Base-by-base conservation (phyloP, 768 basidiomycete genomes). In the Pilatotrama ljubarskyi region DNA sequence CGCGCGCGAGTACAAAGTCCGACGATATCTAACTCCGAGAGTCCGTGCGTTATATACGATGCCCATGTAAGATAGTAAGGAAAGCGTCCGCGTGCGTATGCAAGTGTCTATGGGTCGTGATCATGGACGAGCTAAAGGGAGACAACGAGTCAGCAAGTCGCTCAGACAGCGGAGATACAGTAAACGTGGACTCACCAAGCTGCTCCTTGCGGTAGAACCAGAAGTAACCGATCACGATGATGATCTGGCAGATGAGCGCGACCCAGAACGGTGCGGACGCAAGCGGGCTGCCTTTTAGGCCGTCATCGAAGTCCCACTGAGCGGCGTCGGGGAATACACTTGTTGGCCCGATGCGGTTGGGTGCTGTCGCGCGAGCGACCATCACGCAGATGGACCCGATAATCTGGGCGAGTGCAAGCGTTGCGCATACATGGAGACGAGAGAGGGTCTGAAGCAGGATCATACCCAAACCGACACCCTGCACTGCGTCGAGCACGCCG, bases 161-260 rank as follows among this genome's bases (percentile, higher is more conserved):
- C 14, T 5, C 20, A 22, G 3, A n/a, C 15, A 35, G 40, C 10
- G 29, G 10, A 32, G 4, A 32, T 6, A 8, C 2, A 32, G 1
- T 3, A 11, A 15, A 24, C 4, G 7, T 26, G 3, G 14, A 79
- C 89, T 52, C 71, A 90, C 90, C 74, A 61, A 96, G 83, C 72
- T 96, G 94, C 75, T 96, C 94, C 77, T 93, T 94, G 73, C 94
- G 86, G 76, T 95, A 96, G 84, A 96, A 95, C 91, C 91, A 91
- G 80, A 95, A 94, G 77, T 96, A 96, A 20, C 94, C 94, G 61
- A 87, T 74, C 58, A 95, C 92, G 69, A 96, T 93, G 65, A 94
- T 73, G 54, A 96, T 69, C 71, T 93, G 91, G 71, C 85, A 90
- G 7, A 85, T 66, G 55, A 91, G 77, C 46, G 91, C 92, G 51